Evolutionary conservation across 2,329 filamentous ascomycete species (phyloP).

Genomic region (Madurella fahalii): DNA sequence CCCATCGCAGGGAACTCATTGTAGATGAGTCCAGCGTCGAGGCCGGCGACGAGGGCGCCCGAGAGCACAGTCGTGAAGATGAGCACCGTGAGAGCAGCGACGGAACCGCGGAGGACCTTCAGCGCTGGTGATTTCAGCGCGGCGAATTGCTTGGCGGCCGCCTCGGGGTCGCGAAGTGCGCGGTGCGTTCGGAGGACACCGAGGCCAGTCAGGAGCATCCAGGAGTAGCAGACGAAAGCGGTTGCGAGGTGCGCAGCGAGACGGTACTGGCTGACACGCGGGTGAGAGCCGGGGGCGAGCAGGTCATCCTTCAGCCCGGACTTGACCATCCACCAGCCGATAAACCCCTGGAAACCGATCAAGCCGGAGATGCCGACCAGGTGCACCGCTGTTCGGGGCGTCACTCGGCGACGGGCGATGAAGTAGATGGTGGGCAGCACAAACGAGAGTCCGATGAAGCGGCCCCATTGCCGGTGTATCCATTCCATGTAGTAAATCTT

Average conservation of each 20-base stretch:
- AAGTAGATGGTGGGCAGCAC: constrained; percentile 87
- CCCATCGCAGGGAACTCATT: constrained; percentile 99
- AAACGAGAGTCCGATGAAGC: constrained; percentile 85
- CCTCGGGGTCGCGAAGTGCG: constrained; percentile 63
- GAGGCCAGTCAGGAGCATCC: constrained; percentile 89
- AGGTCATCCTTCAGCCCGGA: constrained; percentile 93
- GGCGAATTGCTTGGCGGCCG: constrained; percentile 56
- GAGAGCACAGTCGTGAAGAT: constrained; percentile 92
- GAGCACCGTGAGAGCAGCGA: constrained; percentile 65
- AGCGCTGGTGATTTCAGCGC: constrained; percentile 65
- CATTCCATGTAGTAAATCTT: constrained; percentile 99
- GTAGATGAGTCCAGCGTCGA: constrained; percentile 96
- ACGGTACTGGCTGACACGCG: constrained; percentile 90
- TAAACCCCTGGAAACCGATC: constrained; percentile 90
- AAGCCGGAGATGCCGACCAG: constrained; percentile 79
- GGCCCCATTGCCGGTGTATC: constrained; percentile 91
- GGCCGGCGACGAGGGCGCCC: constrained; percentile 85
- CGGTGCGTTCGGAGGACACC: constrained; percentile 74
- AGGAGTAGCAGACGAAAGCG: constrained; percentile 87
- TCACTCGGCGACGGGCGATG: constrained; percentile 73
- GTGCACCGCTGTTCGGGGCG: constrained; percentile 69
- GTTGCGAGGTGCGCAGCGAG: constrained; percentile 84
- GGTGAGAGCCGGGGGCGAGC: constrained; percentile 84
- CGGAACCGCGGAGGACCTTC: constrained; percentile 66
- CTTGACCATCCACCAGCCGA: constrained; percentile 99